Percentiles rank a stretch among this genome's conserved stretches.
phyloP scores from a whole-genome alignment of 2,329 filamentous ascomycete species.

The Nemania diffusa region DNA sequence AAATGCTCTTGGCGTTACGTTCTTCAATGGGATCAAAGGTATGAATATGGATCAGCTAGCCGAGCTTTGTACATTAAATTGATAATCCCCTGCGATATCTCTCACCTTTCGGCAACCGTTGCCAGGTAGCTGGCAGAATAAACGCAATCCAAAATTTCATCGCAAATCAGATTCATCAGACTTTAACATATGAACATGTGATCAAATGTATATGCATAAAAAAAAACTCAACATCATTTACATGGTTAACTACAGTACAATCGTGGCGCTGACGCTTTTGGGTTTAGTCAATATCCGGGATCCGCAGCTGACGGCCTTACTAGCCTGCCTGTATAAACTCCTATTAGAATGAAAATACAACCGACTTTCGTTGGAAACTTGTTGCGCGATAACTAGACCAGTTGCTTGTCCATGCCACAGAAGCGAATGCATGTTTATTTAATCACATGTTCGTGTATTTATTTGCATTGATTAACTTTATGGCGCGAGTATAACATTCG shows the following conservation, averaged over 20 bases:
- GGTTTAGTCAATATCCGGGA: not conserved
- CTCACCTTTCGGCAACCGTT: constrained; percentile 4
- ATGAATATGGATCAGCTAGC: constrained; percentile 11
- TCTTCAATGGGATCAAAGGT: constrained; percentile 10
- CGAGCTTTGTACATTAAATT: constrained; percentile 16
- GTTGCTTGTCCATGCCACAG: not conserved
- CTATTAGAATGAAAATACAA: not conserved
- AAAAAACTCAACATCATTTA: not conserved
- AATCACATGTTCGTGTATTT: not conserved
- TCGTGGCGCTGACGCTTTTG: not conserved
- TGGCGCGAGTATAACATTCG: not conserved
- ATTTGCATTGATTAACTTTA: not conserved
- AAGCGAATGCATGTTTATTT: not conserved
- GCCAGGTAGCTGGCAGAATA: constrained; percentile 22
- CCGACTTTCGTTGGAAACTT: no score
- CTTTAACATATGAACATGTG: not conserved
- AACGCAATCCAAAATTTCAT: not conserved
- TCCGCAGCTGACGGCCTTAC: not conserved
- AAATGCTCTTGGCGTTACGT: constrained; percentile 4
- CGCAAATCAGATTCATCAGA: not conserved
- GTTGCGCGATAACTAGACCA: not conserved
- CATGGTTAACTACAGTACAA: no score
- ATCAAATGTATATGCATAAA: not conserved
- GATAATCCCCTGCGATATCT: not conserved
- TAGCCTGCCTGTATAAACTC: not conserved